Percentiles rank a stretch among this genome's conserved stretches.
Evolutionary conservation across 495 filamentous ascomycete species (phyloP).

Genomic region (Podospora fimiseda): DNA sequence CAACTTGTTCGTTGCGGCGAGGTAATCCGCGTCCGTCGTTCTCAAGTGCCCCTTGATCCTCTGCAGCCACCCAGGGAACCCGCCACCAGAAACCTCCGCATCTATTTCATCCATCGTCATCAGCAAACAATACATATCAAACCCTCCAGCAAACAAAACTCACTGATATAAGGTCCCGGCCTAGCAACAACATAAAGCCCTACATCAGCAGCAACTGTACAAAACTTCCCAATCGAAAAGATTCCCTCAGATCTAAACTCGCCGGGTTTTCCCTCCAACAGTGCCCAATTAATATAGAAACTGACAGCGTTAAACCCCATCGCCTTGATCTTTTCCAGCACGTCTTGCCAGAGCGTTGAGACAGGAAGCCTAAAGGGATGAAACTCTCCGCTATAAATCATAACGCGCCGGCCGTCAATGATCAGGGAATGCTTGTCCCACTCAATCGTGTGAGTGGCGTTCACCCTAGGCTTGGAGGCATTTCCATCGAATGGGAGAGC

Average conservation of each 20-base stretch:
- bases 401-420: slow-evolving; percentile 61
- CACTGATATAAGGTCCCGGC: slow-evolving; percentile 45
- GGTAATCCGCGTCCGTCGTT: slow-evolving; percentile 51
- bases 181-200: slow-evolving; percentile 71
- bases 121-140: slow-evolving; percentile 23
- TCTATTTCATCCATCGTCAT: slow-evolving; percentile 57
- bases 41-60: slow-evolving; percentile 55
- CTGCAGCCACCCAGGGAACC: slow-evolving; percentile 45
- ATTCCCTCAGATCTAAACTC: slow-evolving; percentile 63
- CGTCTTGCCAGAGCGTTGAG: slow-evolving; percentile 61
- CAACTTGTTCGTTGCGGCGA: slow-evolving; percentile 58
- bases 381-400: slow-evolving; percentile 69
- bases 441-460: slow-evolving; percentile 42
- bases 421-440: slow-evolving; percentile 73
- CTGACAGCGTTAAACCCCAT: slow-evolving; percentile 70
- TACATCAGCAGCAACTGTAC: slow-evolving; percentile 54
- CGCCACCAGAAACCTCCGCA: slow-evolving; percentile 48
- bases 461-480: neutral
- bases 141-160: slow-evolving; percentile 21
- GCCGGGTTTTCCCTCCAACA: slow-evolving; percentile 68
- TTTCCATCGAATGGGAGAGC: too few relatives aligned
- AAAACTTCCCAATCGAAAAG: slow-evolving; percentile 64
- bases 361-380: slow-evolving; percentile 73
- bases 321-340: slow-evolving; percentile 75
- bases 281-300: slow-evolving; percentile 73